These are phyloP conservation scores for Penicillium atrosanguineum DNA, from an alignment of 495 filamentous ascomycete species.

Conservation along the genomic window DNA sequence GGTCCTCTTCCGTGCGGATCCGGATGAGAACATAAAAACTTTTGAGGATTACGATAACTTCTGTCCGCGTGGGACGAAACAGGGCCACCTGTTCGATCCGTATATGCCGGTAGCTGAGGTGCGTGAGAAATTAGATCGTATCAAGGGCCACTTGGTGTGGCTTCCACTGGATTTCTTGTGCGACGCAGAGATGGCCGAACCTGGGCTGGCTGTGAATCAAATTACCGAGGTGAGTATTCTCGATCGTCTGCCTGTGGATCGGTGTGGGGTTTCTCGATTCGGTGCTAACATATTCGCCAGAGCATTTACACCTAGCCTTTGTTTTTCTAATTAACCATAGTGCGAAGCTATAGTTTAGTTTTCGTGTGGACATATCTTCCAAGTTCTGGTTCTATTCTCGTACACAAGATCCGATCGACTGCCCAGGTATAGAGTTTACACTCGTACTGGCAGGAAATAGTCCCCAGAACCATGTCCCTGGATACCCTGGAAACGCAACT, in stretches of 20 bases:
- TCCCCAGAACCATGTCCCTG: not conserved
- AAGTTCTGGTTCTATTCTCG: not conserved
- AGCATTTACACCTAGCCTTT: conserved; percentile 41
- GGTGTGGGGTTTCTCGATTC: not conserved
- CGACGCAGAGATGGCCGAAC: conserved; percentile 89
- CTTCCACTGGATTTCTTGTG: conserved; percentile 85
- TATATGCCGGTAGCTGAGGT: conserved; percentile 69
- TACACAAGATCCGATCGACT: not conserved
- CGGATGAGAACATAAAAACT: conserved; percentile 82
- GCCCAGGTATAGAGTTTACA: not conserved
- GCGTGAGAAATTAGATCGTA: conserved; percentile 67
- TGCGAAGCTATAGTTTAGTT: not conserved
- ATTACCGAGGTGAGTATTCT: conserved; percentile 57
- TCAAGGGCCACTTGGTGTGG: conserved; percentile 93
- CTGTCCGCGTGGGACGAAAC: conserved; percentile 62
- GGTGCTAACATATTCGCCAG: conserved; percentile 21
- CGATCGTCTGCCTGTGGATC: not conserved
- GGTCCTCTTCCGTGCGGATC: conserved; percentile 87
- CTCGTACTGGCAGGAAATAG: too few relatives aligned
- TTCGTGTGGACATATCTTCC: not conserved
- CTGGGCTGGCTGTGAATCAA: conserved; percentile 70
- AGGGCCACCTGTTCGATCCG: conserved; percentile 81
- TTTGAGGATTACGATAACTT: conserved; percentile 88
- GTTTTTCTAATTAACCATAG: not conserved
- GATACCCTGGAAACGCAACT: not conserved